Base-by-base conservation (phyloP, 495 filamentous ascomycete genomes). In the Daldinia vernicosa region DNA sequence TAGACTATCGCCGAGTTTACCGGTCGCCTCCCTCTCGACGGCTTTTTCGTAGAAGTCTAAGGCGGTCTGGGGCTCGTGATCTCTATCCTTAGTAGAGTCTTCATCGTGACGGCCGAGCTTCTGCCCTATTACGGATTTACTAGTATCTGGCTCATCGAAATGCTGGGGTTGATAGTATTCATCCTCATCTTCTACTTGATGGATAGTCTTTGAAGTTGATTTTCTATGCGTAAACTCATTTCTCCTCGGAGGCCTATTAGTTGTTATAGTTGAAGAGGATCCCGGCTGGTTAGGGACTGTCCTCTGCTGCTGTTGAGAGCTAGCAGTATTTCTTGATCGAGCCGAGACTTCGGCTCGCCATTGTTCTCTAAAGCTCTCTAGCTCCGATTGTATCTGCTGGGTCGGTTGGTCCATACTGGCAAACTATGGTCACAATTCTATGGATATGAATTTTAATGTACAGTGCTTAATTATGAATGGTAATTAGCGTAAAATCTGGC, bases 11-110 rank as follows among this genome's bases (percentile, higher is more conserved):
- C 95, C 95, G 19, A 98, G 81, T 61, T 85, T 95, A 0, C 95
- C 95, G 63, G 89, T 89, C 0, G 84, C 84, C 80, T 98, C 96
- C 74, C 87, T 92, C 81, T 97, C 93, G 7, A 97, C 93, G 0
- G 95, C 96, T 77, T 87, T 86, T 77, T 98, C 95, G 74, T 96
- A 98, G 77, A 97, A 92, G 74, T 98, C 95, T 40, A 98, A 79
- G 3, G 95, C 95, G 7, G 94, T 92, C 24, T 81, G 81, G 12
- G 91, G 93, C 71, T 93, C 90, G 32, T 79, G 69, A 9, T 62
- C 56, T 22, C 40, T 62, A 22, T 62, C 51, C 28, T 70, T 57
- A 52, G 37, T 57, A 26, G 43, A 40, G 58, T 54, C 19, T 17
- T 27, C 39, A 35, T 54, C 66, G 45, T 75, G 68, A 56, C 53